Percentiles rank a stretch among this genome's conserved stretches.
Conservation (phyloP, 352 stramenopile species). For the Pythium pyrilobum region DNA sequence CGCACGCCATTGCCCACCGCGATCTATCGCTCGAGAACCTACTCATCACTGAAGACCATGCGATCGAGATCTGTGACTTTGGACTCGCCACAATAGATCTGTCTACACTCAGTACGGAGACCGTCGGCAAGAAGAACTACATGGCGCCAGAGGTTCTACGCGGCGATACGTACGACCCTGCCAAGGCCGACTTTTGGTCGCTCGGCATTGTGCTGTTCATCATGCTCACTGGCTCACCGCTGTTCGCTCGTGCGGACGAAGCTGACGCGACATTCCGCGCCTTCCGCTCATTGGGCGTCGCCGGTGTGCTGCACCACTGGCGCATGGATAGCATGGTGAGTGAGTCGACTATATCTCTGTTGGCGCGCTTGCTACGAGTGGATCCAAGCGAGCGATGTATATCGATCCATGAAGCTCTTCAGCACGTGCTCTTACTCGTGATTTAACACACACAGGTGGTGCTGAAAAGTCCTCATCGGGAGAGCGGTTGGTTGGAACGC, state of each 20-base stretch:
- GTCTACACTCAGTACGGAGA: not conserved
- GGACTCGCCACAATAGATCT: slow-evolving; percentile 6
- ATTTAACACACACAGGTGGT: no score
- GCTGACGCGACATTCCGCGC: not conserved
- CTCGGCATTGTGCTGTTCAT: slow-evolving; percentile 68
- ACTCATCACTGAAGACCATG: not conserved
- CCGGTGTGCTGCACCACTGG: not conserved
- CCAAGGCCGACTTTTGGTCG: slow-evolving; percentile 41
- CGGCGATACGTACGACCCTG: slow-evolving; percentile 3
- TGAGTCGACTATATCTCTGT: not conserved
- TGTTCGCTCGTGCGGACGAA: slow-evolving; percentile 10
- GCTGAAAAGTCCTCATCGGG: no score
- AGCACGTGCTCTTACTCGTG: no score
- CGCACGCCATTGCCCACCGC: slow-evolving; percentile 6
- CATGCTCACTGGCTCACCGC: slow-evolving; percentile 55
- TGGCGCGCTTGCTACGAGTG: not conserved
- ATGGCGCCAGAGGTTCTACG: slow-evolving; percentile 15
- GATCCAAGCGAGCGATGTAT: not conserved
- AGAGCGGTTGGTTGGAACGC: no score
- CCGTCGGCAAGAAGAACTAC: slow-evolving; percentile 16
- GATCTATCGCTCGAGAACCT: slow-evolving; percentile 13
- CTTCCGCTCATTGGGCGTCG: not conserved
- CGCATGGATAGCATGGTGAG: not conserved
- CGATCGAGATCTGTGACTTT: slow-evolving; percentile 22
- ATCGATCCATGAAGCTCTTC: not conserved